Evolutionary conservation across 1,284 basidiomycete genomes (phyloP), one percentile per base, ranked within the genome.

Genomic region (Wolfiporia cocos): DNA sequence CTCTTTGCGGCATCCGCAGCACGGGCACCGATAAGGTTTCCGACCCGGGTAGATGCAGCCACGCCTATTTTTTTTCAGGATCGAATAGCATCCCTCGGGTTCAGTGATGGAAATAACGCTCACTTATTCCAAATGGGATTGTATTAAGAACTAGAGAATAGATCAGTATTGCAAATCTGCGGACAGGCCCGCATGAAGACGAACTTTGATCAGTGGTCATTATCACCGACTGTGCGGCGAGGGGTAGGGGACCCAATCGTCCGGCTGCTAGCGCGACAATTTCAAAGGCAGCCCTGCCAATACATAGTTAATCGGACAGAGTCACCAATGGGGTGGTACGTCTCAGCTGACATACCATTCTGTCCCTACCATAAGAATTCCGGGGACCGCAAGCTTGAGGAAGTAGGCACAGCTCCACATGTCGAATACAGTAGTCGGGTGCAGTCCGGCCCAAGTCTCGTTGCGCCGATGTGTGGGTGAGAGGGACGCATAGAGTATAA

Each of bases 201-300:
- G 46, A 47, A 82, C 83, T 80, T 61, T 88, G 85, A 55, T 88
- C 86, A 10, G 79, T 76, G n/a, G 86, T 88, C 81, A 88, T 86
- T 45, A 88, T 86, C 31, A 86, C 78, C 1, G 81, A 81, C 55
- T 89, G 85, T 2, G 82, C 82, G 3, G 81, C 84, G 15, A 88
- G 68, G 1, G 83, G 66, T 28, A 82, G 56, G n/a, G 72, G 54
- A 7, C 84, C 83, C 1, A 89, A 65, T 17, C 75, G 67, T 14
- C 82, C 84, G 7, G 86, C 85, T n/a, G 81, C 81, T 17, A 87
- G 63, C 4, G 84, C 85, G 5, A 87, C 86, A 31, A 87, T 86
- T 55, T 88, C 84, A 49, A 87, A 87, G 0, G 84, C 84, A 34
- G 80, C 79, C 82, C 82, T 86, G 40, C 3, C 36, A 20, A n/a